Percentiles rank a stretch among this genome's conserved stretches.
These are phyloP conservation scores for Cenchrus americanus DNA, from an alignment of 176 grass and related monocot species.

Conservation along the genomic window DNA sequence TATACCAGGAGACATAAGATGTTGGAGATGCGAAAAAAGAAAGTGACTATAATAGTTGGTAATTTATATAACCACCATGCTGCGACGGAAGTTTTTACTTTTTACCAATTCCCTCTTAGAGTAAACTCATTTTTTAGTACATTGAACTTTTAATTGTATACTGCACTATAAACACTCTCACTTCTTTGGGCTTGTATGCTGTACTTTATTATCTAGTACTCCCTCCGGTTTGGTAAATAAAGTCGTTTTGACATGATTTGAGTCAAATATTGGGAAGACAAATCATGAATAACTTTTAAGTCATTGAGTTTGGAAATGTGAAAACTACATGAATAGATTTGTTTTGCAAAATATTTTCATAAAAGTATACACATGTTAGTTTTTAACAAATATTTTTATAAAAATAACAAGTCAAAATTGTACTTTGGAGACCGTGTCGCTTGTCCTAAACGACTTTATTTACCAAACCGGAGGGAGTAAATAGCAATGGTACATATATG, in stretches of 20 bases:
- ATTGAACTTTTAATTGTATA: not conserved
- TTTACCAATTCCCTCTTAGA: not conserved
- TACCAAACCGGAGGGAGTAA: not conserved
- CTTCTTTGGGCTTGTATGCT: not conserved
- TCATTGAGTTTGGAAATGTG: too few species aligned
- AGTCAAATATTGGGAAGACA: too few species aligned
- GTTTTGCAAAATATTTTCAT: too few species aligned
- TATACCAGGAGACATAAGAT: not conserved
- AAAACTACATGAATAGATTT: too few species aligned
- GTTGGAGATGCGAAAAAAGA: conserved; percentile 3
- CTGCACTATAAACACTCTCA: not conserved
- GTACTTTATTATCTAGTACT: conserved; percentile 11
- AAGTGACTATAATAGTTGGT: not conserved
- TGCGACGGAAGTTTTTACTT: not conserved
- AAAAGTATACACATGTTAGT: too few species aligned
- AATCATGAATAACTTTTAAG: too few species aligned
- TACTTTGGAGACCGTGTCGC: too few species aligned
- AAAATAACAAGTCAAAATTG: too few species aligned
- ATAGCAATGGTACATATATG: not conserved
- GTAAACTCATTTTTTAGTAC: not conserved
- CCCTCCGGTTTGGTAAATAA: too few species aligned
- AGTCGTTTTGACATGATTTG: too few species aligned
- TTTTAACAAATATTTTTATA: too few species aligned
- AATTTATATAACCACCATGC: not conserved
- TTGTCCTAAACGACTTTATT: too few species aligned